Percentiles rank a stretch among this genome's conserved stretches.
Evolutionary conservation across 306 rosid genomes (phyloP).

Genomic region (Vigna nakashimae): DNA sequence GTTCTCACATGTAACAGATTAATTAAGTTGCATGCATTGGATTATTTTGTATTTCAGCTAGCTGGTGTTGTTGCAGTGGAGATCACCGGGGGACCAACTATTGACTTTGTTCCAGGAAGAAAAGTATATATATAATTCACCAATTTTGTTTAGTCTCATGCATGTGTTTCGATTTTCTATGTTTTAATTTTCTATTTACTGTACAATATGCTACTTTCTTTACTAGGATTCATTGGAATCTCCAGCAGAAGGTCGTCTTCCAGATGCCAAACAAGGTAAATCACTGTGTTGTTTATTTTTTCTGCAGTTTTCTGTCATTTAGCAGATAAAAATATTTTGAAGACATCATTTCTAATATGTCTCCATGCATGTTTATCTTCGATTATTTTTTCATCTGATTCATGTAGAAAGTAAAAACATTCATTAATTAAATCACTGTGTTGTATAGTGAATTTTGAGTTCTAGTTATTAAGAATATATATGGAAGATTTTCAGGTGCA

Average conservation of each 20-base stretch:
- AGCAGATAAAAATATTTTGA: background rate
- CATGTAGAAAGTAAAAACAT: too few species aligned
- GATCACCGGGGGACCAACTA: conserved; percentile 89
- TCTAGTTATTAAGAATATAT: conserved; percentile 3
- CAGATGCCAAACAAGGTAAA: conserved; percentile 81
- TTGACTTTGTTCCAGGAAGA: conserved; percentile 81
- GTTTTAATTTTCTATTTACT: background rate
- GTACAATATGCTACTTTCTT: conserved; percentile 14
- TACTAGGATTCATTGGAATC: conserved; percentile 65
- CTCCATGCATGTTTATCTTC: too few species aligned
- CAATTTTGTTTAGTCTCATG: conserved; percentile 5
- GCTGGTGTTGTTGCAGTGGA: conserved; percentile 96
- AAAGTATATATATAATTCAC: conserved; percentile 50
- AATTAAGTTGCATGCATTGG: conserved; percentile 13
- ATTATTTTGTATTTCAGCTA: conserved; percentile 57
- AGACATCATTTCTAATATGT: background rate
- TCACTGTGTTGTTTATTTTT: background rate
- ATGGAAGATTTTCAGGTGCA: conserved; percentile 56
- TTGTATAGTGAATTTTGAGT: background rate
- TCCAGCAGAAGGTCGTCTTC: conserved; percentile 83
- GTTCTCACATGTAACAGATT: background rate
- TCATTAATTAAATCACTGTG: background rate
- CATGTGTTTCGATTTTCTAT: conserved; percentile 18
- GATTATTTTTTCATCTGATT: too few species aligned
- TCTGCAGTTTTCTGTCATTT: background rate